These are phyloP conservation scores for Jamesozyma hellenica DNA, from an alignment of 805 yeast genomes.

Conservation along the genomic window DNA sequence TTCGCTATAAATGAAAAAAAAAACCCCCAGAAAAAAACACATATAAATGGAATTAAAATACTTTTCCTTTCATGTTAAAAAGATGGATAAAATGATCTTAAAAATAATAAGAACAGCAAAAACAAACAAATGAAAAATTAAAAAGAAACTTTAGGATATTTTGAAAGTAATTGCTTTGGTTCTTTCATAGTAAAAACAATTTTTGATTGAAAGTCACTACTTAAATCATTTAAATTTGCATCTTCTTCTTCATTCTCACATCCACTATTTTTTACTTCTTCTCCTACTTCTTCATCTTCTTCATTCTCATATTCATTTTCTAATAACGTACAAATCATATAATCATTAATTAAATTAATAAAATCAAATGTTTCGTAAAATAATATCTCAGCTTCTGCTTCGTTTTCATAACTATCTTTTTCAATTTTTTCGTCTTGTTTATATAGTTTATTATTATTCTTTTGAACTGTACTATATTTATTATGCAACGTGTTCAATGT, in stretches of 20 bases:
- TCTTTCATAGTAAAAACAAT: too few species aligned
- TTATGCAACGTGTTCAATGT: conserved; percentile 3
- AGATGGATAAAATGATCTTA: too few species aligned
- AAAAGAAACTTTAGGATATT: conserved; percentile 9
- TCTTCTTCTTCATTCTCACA: not conserved
- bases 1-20: too few species aligned
- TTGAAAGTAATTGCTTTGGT: not conserved
- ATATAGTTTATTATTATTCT: conserved; percentile 8
- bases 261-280: not conserved
- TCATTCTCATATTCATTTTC: conserved; percentile 19
- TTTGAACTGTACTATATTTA: conserved; percentile 16
- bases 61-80: too few species aligned
- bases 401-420: conserved; percentile 4
- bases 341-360: conserved; percentile 22
- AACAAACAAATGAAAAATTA: not conserved
- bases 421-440: conserved; percentile 3
- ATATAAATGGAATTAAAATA: too few species aligned
- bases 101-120: too few species aligned
- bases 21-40: too few species aligned
- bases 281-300: conserved; percentile 4
- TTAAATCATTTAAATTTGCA: not conserved
- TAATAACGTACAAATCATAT: conserved; percentile 20
- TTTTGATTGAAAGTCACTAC: not conserved
- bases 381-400: conserved; percentile 3
- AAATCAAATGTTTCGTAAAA: conserved; percentile 11